A percentile compares a stretch with the other conserved stretches of the same genome.
These are phyloP conservation scores for Papiliotrema terrestris DNA, from an alignment of 1,284 basidiomycete species.

Conservation along the genomic window DNA sequence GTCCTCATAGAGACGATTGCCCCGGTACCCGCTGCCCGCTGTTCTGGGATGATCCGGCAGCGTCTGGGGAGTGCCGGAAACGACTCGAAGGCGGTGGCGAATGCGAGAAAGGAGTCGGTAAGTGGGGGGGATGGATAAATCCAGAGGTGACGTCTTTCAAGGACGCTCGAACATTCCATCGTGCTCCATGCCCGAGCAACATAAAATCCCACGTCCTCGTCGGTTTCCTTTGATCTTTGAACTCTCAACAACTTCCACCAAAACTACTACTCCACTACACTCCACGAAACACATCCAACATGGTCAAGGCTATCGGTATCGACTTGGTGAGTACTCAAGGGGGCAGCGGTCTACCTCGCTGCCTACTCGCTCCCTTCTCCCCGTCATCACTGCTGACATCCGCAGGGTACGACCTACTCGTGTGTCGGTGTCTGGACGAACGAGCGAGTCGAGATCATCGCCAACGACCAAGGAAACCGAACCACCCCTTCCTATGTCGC, in stretches of 20 bases:
- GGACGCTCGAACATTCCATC: neutral
- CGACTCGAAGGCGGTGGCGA: neutral
- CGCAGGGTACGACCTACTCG: slow-evolving; percentile 67
- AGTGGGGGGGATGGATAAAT: neutral
- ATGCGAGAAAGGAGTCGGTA: neutral
- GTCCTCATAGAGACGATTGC: too few species aligned
- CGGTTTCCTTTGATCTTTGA: slow-evolving; percentile 2
- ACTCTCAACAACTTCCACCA: neutral
- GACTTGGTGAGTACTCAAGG: slow-evolving; percentile 28
- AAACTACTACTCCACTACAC: neutral
- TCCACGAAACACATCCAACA: slow-evolving; percentile 15
- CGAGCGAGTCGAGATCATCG: slow-evolving; percentile 94
- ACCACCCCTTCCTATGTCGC: slow-evolving; percentile 93
- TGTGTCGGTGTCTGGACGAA: slow-evolving; percentile 96
- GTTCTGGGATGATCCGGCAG: too few species aligned
- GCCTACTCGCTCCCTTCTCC: neutral
- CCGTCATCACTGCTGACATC: slow-evolving; percentile 5
- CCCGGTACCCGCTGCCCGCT: too few species aligned
- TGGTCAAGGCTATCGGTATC: slow-evolving; percentile 82
- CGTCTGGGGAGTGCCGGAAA: neutral
- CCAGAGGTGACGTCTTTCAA: neutral
- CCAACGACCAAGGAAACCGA: slow-evolving; percentile 96
- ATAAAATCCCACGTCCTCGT: neutral
- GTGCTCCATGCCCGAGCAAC: neutral
- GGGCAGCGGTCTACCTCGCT: neutral